Conservation (phyloP, 2,329 filamentous ascomycete species). For the Sporothrix pseudoabietina region DNA sequence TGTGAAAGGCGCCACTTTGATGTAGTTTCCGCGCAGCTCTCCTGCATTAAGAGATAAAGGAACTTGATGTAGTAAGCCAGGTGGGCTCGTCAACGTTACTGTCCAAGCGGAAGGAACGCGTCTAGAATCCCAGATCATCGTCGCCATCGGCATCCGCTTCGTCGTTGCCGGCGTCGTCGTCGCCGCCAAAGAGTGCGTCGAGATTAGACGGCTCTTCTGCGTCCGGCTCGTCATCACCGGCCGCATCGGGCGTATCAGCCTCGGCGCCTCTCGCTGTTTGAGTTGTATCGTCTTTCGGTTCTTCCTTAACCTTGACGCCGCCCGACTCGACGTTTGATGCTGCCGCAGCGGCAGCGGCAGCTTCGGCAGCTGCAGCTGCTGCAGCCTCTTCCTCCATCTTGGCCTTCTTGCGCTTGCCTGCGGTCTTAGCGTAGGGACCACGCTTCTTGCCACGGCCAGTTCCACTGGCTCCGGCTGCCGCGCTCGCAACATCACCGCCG, state of each 20-base stretch:
- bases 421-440: neutral
- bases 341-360: neutral
- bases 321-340: neutral
- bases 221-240: conserved; percentile 26
- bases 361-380: conserved; percentile 1
- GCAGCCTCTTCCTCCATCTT: conserved; percentile 20
- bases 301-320: conserved; percentile 8
- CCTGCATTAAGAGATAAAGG: too few species aligned
- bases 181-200: conserved; percentile 30
- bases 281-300: neutral
- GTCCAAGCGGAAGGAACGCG: neutral
- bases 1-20: neutral
- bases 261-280: neutral
- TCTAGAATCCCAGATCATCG: conserved; percentile 15
- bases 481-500: conserved; percentile 36
- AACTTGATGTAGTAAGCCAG: neutral
- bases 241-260: neutral
- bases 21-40: neutral
- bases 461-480: neutral
- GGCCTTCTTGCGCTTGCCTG: conserved; percentile 28
- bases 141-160: conserved; percentile 19
- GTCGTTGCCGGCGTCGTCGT: conserved; percentile 26
- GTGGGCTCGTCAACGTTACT: neutral
- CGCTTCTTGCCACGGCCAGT: conserved; percentile 23
- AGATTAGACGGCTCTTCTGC: conserved; percentile 28